Evolutionary conservation across 768 basidiomycete species (phyloP), one percentile per base, ranked within the genome.

Genomic region (Chalciporus pseudorubinellus): DNA sequence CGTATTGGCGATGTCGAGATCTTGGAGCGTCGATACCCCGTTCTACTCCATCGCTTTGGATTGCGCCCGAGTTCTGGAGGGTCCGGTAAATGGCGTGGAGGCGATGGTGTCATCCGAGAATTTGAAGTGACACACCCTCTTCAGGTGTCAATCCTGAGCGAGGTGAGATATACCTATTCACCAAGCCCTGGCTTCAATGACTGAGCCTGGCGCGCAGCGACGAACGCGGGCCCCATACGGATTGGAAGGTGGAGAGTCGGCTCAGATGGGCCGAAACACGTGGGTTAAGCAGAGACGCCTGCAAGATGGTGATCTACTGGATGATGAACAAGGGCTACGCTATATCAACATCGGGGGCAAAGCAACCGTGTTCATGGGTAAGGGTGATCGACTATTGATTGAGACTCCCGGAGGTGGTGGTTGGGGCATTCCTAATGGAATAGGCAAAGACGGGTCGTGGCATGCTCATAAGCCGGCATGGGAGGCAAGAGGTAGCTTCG

Each of bases 1-100:
- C 83, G 92, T 11, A 94, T 94, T 39, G 92, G 92, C 19, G 95
- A 98, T 60, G 86, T 94, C 31, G 95, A 98, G 65, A 87, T 95
- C 61, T 78, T 98, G 31, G 95, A 98, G 65, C 81, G 94, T 43
- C 83, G 95, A 39, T 98, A 97, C 67, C 94, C 95, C 0, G 84
- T 95, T n/a, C 74, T 97, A 58, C 59, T 98, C 14, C 90, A 89
- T 63, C 83, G 80, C 61, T 97, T 97, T 65, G 88, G 84, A 6
- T 65, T 93, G 41, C 80, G 92, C 20, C 64, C 75, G 14, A 84
- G 78, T 39, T 87, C 85, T 9, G 89, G 78, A 24, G 92, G 92
- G 0, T 65, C 69, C 31, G 92, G 92, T 5, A 75, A 79, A 57
- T 92, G 79, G 77, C 73, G 72, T 26, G 93, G 93, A 3, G 93